A percentile compares a stretch with the other conserved stretches of the same genome.
Conservation (phyloP, 2,329 filamentous ascomycete species). For the Exserohilum rostratum region DNA sequence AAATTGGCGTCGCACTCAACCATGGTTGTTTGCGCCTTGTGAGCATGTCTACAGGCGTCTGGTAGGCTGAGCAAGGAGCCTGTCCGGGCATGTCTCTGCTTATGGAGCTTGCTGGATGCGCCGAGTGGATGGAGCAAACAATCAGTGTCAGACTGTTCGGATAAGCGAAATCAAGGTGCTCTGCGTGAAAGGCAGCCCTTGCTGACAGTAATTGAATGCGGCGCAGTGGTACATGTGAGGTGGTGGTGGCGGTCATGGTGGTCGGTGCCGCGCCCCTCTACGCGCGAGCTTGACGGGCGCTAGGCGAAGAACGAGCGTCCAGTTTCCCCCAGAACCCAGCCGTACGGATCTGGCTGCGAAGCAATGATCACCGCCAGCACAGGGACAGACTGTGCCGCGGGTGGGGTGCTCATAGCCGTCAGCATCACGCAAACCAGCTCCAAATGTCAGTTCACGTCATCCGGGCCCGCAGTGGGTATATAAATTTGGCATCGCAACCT, state of each 20-base stretch:
- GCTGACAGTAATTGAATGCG: slow-evolving; percentile 4
- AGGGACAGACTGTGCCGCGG: not conserved
- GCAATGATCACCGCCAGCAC: not conserved
- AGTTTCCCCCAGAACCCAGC: not conserved
- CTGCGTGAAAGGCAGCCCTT: not conserved
- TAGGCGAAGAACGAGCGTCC: not conserved
- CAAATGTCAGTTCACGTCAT: too few relatives aligned
- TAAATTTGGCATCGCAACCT: too few relatives aligned
- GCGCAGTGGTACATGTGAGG: slow-evolving; percentile 5
- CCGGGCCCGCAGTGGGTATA: too few relatives aligned
- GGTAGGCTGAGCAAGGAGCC: not conserved
- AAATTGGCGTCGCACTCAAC: not conserved
- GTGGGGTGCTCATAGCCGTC: too few relatives aligned
- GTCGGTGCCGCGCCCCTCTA: not conserved
- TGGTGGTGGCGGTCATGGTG: slow-evolving; percentile 6
- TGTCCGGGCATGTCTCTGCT: not conserved
- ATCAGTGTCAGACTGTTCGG: slow-evolving; percentile 1
- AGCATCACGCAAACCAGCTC: too few relatives aligned
- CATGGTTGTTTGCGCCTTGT: slow-evolving; percentile 3
- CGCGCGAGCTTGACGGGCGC: not conserved
- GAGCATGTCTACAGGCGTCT: slow-evolving; percentile 1
- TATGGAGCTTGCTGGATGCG: slow-evolving; percentile 1
- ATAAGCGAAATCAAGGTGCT: not conserved
- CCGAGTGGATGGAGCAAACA: not conserved
- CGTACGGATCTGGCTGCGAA: not conserved